Evolutionary conservation across 2,329 filamentous ascomycete genomes (phyloP).

Genomic region (Cryphonectria nitschkei): DNA sequence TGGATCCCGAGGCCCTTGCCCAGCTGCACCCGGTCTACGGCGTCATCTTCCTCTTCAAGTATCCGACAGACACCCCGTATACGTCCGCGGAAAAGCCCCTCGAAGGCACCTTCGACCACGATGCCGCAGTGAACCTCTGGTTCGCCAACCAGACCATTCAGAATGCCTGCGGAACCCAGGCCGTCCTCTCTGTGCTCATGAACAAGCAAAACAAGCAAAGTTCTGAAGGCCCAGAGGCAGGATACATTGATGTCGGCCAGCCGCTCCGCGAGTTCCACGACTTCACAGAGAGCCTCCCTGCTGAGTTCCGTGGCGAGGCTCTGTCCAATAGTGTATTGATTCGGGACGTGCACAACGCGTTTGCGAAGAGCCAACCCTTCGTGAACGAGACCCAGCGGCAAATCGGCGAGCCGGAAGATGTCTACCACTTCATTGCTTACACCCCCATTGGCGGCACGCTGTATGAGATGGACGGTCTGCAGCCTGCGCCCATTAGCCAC

Average conservation of each 20-base stretch:
- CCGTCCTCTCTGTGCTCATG: slow-evolving; percentile 85
- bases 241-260: slow-evolving; percentile 70
- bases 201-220: slow-evolving; percentile 67
- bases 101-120: slow-evolving; percentile 81
- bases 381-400: slow-evolving; percentile 83
- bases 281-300: slow-evolving; percentile 82
- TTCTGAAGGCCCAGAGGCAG: slow-evolving; percentile 33
- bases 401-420: slow-evolving; percentile 76
- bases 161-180: slow-evolving; percentile 97
- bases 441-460: slow-evolving; percentile 77
- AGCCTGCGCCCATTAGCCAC: slow-evolving; percentile 90
- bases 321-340: slow-evolving; percentile 69
- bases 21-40: slow-evolving; percentile 82
- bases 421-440: slow-evolving; percentile 98
- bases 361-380: slow-evolving; percentile 87
- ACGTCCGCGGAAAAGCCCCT: slow-evolving; percentile 65
- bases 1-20: slow-evolving; percentile 76
- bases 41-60: slow-evolving; percentile 99
- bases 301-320: slow-evolving; percentile 67
- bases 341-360: slow-evolving; percentile 84
- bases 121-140: slow-evolving; percentile 77
- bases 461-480: slow-evolving; percentile 94
- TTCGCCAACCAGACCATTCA: slow-evolving; percentile 98
- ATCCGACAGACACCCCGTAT: slow-evolving; percentile 71
- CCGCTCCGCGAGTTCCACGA: slow-evolving; percentile 80